These are phyloP conservation scores for Thelonectria olida DNA, from an alignment of 2,329 filamentous ascomycete species.

Conservation along the genomic window DNA sequence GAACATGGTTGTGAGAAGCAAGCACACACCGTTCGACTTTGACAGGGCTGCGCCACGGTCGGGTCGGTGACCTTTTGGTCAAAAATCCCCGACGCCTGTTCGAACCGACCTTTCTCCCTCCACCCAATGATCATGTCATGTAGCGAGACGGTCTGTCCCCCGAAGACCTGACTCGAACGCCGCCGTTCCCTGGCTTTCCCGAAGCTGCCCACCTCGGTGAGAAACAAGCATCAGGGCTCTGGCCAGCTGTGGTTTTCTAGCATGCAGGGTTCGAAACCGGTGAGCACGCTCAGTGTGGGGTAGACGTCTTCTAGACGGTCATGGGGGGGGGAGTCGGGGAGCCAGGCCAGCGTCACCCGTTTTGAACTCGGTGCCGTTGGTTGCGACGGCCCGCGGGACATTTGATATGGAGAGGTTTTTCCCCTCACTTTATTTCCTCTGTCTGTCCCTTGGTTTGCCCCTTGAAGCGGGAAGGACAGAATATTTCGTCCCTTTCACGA, in stretches of 20 bases:
- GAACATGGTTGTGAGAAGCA: background rate
- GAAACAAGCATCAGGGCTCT: background rate
- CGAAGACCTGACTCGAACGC: background rate
- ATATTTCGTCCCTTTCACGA: no score
- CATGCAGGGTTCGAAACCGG: constrained; percentile 22
- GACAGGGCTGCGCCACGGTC: constrained; percentile 2
- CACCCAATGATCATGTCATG: background rate
- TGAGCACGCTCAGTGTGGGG: constrained; percentile 19
- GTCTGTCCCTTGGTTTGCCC: background rate
- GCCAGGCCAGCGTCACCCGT: constrained; percentile 6
- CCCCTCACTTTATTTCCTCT: background rate
- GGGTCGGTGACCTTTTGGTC: background rate
- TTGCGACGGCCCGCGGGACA: background rate
- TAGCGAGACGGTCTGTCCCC: background rate
- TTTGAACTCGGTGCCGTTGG: background rate
- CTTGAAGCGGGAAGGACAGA: no score
- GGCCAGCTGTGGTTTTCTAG: background rate
- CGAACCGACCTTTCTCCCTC: constrained; percentile 3
- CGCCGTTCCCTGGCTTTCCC: constrained; percentile 1
- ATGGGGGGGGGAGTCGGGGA: background rate
- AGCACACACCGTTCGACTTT: constrained; percentile 9
- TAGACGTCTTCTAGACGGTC: constrained; percentile 21
- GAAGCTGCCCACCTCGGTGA: constrained; percentile 23
- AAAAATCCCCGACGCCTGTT: constrained; percentile 1
- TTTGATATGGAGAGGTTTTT: background rate